phyloP scores from a whole-genome alignment of 163 green algal species.

The Scenedesmus sp. region DNA sequence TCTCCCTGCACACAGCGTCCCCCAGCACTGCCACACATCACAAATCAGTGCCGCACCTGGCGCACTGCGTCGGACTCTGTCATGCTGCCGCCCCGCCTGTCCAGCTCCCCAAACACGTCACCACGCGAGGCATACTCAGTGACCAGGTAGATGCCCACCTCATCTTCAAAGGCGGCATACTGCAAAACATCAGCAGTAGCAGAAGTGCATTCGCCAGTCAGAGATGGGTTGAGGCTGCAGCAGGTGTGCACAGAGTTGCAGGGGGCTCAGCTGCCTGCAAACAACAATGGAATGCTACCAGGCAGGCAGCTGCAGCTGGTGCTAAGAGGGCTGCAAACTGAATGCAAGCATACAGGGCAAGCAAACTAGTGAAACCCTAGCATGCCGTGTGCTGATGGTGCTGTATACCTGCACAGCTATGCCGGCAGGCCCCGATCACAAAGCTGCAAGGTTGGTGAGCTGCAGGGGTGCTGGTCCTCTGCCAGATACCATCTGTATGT shows the following conservation, averaged over 20 bases:
- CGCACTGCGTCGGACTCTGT: conserved; percentile 54
- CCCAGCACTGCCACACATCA: too few relatives aligned
- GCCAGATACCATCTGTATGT: too few relatives aligned
- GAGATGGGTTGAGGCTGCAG: background rate
- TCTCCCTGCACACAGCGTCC: too few relatives aligned
- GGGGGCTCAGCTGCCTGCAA: background rate
- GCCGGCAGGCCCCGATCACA: background rate
- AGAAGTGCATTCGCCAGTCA: background rate
- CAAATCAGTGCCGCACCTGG: conserved; percentile 52
- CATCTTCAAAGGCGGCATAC: conserved; percentile 86
- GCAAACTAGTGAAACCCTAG: background rate
- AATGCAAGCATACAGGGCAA: background rate
- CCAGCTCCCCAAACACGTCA: conserved; percentile 74
- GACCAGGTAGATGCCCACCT: conserved; percentile 80
- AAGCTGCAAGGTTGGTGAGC: background rate
- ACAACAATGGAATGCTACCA: background rate
- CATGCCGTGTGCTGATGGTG: background rate
- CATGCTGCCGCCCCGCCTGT: conserved; percentile 60
- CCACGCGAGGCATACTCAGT: conserved; percentile 69
- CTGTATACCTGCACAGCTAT: background rate
- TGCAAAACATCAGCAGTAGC: conserved; percentile 20
- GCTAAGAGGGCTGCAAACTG: background rate
- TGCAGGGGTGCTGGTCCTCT: background rate
- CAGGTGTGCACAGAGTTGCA: background rate
- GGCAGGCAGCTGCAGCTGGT: background rate